Evolutionary conservation across 108 stramenopile genomes (phyloP), one percentile per base, ranked within the genome.

Genomic region (Skeletonema tropicum): DNA sequence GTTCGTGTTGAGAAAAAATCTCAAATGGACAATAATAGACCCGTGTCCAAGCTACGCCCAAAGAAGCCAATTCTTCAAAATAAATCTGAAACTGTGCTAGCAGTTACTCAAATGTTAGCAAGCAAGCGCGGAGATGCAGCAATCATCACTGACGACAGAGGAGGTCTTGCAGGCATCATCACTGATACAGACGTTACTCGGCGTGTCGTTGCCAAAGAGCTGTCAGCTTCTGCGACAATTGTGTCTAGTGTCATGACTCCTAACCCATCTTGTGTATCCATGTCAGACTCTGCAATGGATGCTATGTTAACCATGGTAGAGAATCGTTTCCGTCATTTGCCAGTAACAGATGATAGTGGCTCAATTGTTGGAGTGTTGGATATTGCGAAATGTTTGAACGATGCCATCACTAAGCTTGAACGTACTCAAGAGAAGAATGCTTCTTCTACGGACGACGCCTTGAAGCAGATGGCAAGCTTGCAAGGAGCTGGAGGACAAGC

Each of bases 301-400:
- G 97, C 96, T 0, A 77, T 98, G 82, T 69, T 87, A 15, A 90
- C 89, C 26, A 98, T 98, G 97, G 87, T 97, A 36, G 94, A 97
- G 73, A 95, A 96, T 79, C 92, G 83, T 41, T 96, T 96, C 77
- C 80, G 97, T 7, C 97, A 97, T 73, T 84, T 98, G 58, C 97
- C 97, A 32, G 97, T 98, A 23, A 79, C 93, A 13, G 96, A 96
- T 64, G 84, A 85, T 41, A 82, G 81, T 63, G 96, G 93, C 2
- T 72, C 81, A 15, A 92, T 97, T 26, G 92, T 93, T 29, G 97
- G 97, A 2, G 66, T 97, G 61, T 80, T 98, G 57, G 96, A 96
- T 75, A 98, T 98, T 60, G 97, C 96, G 8, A 97, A 97, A 70
- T 97, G 96, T 57, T 75, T 98, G 80, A 94, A 96, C 77, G 96